Evolutionary conservation across 352 stramenopile species (phyloP), one percentile per base, ranked within the genome.

Genomic region (Pythium grandisporangium): DNA sequence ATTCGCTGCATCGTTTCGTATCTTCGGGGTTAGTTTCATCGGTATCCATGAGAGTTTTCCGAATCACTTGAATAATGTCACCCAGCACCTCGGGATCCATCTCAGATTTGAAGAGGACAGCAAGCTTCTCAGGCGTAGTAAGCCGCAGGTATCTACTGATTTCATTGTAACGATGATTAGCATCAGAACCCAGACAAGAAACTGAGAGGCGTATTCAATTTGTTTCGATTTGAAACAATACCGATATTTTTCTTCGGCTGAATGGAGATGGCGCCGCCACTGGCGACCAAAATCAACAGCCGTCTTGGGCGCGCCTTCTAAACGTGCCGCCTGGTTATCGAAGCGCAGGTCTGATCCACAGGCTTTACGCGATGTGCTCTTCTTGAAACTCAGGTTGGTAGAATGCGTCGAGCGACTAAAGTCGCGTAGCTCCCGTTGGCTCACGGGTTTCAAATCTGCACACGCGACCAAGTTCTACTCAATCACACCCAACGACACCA

Each of bases 371-470:
- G 32, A 21, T 17, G 62, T 68, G 1, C 24, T 22, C 30, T 64
- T 64, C 29, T 70, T 77, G 42, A 71, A 91, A 17, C 64, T 53
- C n/a, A 85, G 56, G 45, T 91, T 93, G n/a, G 54, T 79, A 24
- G 61, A 48, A 4, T 70, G 68, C 22, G 74, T 52, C 13, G 44
- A 57, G 24, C 54, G 64, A 5, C 55, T 71, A 26, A 93, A 73
- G 44, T 68, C 62, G 13, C 57, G 61, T 17, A 93, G 48, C 53
- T 93, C 80, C 16, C 62, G 68, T 34, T 87, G 74, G 11, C 62
- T 83, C 32, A 93, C 68, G 17, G 80, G 78, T 39, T 90, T 93
- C 24, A 93, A 48, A 37, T 90, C 71, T 0, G 81, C 81, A 55
- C 81, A 93, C 10, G 77, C 71, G 2, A 93, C 81, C 14, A 90